Evolutionary conservation across 208 protist species (phyloP), one percentile per base, ranked within the genome.

Genomic region (Vickermania ingenoplastis): DNA sequence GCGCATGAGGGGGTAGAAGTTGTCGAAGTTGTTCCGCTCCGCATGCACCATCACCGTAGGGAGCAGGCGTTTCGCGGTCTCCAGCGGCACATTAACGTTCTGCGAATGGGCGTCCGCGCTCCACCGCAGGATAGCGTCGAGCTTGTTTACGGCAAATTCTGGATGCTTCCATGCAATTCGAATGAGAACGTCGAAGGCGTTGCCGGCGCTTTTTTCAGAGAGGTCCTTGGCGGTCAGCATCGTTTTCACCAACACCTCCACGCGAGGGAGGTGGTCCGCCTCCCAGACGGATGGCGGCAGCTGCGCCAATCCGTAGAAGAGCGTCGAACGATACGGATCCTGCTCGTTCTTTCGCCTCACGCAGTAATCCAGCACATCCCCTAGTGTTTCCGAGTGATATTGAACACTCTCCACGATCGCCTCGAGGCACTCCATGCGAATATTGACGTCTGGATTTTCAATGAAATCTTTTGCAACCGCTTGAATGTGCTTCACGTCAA

Each of bases 321-420:
- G 64, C 14, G 56, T n/a, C 1, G 0, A 2, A 13, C 53, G 54
- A 51, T 61, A 77, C 22, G 51, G 45, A 50, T 77, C 71, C 48
- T 77, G 66, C 53, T 77, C 71, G 1, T 77, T 72, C 0, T 30
- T 53, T 1, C 71, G 71, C 26, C 41, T 21, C 3, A 61, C 54
- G 48, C 71, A 77, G 28, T 64, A 73, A 13, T 65, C 52, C 1
- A 77, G 67, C 7, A 62, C 62, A 0, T 53, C 56, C 4, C 24
- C 31, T 3, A 77, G 26, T 24, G 71, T 41, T 36, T 69, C 62
- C 1, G 61, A 66, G 51, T 56, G 71, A 50, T 64, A 70, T n/a
- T 25, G 24, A 1, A 72, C 53, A 13, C 55, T 62, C 0, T 22
- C 31, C 1, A 73, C n/a, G 14, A 62, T 14, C 1, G 49, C 4